Base-by-base conservation (phyloP, 306 rosid species). In the Canavalia gladiata region DNA sequence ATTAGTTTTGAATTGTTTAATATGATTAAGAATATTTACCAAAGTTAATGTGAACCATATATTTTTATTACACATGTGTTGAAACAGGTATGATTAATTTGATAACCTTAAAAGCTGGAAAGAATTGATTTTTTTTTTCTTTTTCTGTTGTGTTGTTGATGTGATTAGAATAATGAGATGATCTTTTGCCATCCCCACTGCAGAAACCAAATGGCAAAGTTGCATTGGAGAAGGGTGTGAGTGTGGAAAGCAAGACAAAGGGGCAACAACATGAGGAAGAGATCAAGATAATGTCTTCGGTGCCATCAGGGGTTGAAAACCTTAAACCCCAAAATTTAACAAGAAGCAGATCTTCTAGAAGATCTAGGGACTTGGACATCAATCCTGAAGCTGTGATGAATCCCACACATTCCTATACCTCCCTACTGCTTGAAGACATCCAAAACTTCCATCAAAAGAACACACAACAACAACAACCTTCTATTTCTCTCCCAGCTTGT, bases 361-460 rank as follows among this genome's bases (percentile, higher is more conserved):
- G 89, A 77, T 96, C 99, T 10, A 79, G 99, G 72, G 98, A 96
- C 86, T 77, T 96, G 1, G 99, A 96, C 78, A 56, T 90, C 51
- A 89, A 86, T 18, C 88, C 91, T 54, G 97, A 95, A 87, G 7
- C 88, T 45, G 65, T 88, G 25, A 35, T 87, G 78, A 87, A 87
- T 75, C 81, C 87, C 13, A 77, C 87, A 4, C 88, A 84, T 1
- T 85, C 97, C 31, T 96, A 96, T 84, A 88, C 98, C 8, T 77
- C 90, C 7, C 65, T 93, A 13, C 78, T 96, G 18, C 97, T 96
- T 30, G 90, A 92, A 79, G 99, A 96, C 86, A 96, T 96, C 55
- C 94, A 96, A 3, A 93, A 90, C 42, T 93, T 95, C 86, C 98
- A 95, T 69, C 99, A 93, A 77, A 92, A 93, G 86, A 92, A 18